phyloP scores from a whole-genome alignment of 1,284 basidiomycete species.

The Boletus smithii region DNA sequence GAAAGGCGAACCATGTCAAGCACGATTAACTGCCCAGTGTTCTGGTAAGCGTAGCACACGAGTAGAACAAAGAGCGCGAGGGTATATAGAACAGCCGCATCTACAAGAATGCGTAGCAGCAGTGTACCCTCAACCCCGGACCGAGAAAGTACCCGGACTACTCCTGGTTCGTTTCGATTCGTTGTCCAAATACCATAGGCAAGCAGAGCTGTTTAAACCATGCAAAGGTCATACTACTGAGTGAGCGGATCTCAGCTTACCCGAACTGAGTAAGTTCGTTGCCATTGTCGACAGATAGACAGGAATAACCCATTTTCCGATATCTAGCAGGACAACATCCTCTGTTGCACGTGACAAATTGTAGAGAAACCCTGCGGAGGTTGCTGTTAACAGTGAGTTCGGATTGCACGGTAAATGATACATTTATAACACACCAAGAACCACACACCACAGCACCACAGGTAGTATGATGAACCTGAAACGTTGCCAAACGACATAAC shows the following conservation, averaged over 20 bases:
- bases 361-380: conserved; percentile 15
- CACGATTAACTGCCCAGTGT: conserved; percentile 13
- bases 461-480: conserved; percentile 12
- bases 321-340: conserved; percentile 22
- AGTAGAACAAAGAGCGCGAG: conserved; percentile 18
- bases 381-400: conserved; percentile 7
- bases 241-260: conserved; percentile 3
- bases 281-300: conserved; percentile 22
- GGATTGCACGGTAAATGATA: too few relatives aligned
- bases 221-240: not conserved
- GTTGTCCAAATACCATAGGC: conserved; percentile 24
- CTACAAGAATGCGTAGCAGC: conserved; percentile 23
- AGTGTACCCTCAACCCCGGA: conserved; percentile 8
- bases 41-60: conserved; percentile 14
- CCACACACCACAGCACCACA: conserved; percentile 19
- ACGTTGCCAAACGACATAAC: conserved; percentile 23
- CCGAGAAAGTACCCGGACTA: conserved; percentile 11
- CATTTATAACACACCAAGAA: conserved; percentile 11
- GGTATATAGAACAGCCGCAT: conserved; percentile 19
- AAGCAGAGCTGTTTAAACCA: conserved; percentile 14
- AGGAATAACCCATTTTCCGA: conserved; percentile 24
- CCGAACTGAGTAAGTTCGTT: conserved; percentile 22
- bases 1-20: conserved; percentile 25
- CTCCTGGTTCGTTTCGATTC: conserved; percentile 4
- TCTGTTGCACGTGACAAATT: not conserved